Conservation (phyloP, 495 filamentous ascomycete genomes). For the Trichodelitschia bisporula region DNA sequence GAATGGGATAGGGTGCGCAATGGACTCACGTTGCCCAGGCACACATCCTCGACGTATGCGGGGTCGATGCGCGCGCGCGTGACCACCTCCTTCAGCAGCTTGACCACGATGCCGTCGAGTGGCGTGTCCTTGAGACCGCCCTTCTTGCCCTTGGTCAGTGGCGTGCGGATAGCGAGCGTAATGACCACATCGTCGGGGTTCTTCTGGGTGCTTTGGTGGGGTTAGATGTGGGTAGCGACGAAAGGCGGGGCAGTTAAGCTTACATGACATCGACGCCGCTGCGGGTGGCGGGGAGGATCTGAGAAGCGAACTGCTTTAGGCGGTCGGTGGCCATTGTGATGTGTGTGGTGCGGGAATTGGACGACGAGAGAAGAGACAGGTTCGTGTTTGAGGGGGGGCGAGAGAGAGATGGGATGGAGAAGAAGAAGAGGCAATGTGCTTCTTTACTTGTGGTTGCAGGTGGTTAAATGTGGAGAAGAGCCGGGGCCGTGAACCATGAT, state of each 20-base stretch:
- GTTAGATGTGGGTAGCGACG: background rate
- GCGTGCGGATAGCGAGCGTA: conserved; percentile 67
- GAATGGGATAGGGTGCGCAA: background rate
- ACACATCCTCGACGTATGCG: conserved; percentile 70
- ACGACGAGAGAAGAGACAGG: no score
- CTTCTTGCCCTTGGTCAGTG: conserved; percentile 57
- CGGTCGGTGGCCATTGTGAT: conserved; percentile 67
- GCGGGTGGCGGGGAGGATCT: conserved; percentile 40
- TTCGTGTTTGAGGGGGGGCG: no score
- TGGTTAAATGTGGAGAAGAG: no score
- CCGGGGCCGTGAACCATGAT: no score
- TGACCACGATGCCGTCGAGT: conserved; percentile 65
- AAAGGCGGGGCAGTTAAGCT: conserved; percentile 9
- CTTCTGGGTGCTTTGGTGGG: conserved; percentile 27
- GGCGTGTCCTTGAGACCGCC: conserved; percentile 88
- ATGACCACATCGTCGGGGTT: conserved; percentile 94
- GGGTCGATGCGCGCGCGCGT: conserved; percentile 58
- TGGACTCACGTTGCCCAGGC: conserved; percentile 58
- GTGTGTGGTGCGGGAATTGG: no score
- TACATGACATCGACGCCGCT: conserved; percentile 56
- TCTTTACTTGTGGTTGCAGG: no score
- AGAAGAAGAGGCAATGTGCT: no score
- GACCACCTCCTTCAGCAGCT: conserved; percentile 51
- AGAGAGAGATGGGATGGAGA: no score
- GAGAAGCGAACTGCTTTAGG: conserved; percentile 66